phyloP scores from a whole-genome alignment of 441 rosid species.

The Aquilaria agallochum region DNA sequence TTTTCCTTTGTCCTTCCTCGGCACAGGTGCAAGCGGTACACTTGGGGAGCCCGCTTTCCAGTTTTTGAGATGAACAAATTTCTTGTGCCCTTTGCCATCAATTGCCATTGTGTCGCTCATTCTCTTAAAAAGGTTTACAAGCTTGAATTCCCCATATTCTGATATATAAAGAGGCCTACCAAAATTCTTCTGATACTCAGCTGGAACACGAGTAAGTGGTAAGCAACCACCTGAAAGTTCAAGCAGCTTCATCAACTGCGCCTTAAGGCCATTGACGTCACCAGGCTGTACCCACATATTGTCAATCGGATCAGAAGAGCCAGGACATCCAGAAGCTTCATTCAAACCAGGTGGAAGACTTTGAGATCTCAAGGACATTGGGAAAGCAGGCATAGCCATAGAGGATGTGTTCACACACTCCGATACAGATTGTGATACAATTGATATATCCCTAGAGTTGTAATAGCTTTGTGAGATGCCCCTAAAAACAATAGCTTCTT shows the following conservation, averaged over 20 bases:
- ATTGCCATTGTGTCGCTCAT: slow-evolving; percentile 66
- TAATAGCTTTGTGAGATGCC: slow-evolving; percentile 59
- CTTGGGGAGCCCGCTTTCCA: slow-evolving; percentile 42
- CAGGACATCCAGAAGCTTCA: slow-evolving; percentile 40
- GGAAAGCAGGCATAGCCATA: slow-evolving; percentile 30
- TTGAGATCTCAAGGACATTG: slow-evolving; percentile 42
- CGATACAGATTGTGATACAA: slow-evolving; percentile 49
- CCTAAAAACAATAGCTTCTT: slow-evolving; percentile 63
- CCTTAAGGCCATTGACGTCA: slow-evolving; percentile 74
- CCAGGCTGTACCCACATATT: slow-evolving; percentile 93
- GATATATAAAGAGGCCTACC: slow-evolving; percentile 77
- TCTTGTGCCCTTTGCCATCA: slow-evolving; percentile 73
- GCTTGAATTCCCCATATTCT: slow-evolving; percentile 74
- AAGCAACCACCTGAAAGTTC: slow-evolving; percentile 85
- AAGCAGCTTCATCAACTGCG: slow-evolving; percentile 72
- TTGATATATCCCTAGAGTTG: slow-evolving; percentile 56
- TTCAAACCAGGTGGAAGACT: slow-evolving; percentile 53
- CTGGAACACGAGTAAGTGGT: slow-evolving; percentile 68
- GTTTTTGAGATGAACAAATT: slow-evolving; percentile 65
- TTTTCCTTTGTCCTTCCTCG: slow-evolving; percentile 60
- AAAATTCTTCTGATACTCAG: slow-evolving; percentile 71
- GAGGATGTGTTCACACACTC: slow-evolving; percentile 39
- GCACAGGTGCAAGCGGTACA: slow-evolving; percentile 39
- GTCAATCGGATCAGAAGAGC: slow-evolving; percentile 53
- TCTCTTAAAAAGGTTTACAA: slow-evolving; percentile 83